Evolutionary conservation across 768 basidiomycete species (phyloP), one percentile per base, ranked within the genome.

Genomic region (Inosperma sp.): DNA sequence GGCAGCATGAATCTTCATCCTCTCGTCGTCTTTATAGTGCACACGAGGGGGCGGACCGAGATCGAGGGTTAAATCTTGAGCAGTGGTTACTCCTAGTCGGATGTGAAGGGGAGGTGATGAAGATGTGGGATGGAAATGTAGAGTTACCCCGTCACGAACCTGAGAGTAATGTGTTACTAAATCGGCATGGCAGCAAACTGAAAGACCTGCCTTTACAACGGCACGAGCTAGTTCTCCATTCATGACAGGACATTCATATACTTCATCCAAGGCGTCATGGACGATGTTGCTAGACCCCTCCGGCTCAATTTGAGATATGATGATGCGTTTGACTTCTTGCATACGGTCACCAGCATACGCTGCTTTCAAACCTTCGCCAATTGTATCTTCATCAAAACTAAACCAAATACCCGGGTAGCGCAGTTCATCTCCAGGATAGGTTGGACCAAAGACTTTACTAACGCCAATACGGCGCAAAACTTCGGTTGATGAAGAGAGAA

Each of bases 21-120:
- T 72, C 55, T 88, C 84, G 59, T 94, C 93, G 49, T 93, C 91
- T 64, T 93, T 93, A 71, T 90, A 88, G 65, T 87, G 86, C 43
- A 83, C 72, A 25, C 84, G 76, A 13, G 83, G 69, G 4, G 93
- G 91, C 12, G 87, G 76, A 5, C 93, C 93, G 16, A 95, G 72
- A 55, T 90, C 89, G 21, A 86, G 71, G 2, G 73, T 78, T 37
- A 94, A 67, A 64, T 93, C 92, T 64, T 95, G 89, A 2, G 86
- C 83, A 7, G 84, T 91, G 5, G 89, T 93, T 57, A 81, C 72
- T 19, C 88, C 83, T 14, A 96, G 63, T 17, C 75, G 72, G 42
- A 95, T 68, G 34, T 81, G 75, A 19, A 91, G 58, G 14, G 79
- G 75, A 30, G 62, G 61, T 4, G 77, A 65, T 10, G 30, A 47